A percentile compares a stretch with the other conserved stretches of the same genome.
phyloP scores from a whole-genome alignment of 768 basidiomycete species.

The Leccinum variicolor region DNA sequence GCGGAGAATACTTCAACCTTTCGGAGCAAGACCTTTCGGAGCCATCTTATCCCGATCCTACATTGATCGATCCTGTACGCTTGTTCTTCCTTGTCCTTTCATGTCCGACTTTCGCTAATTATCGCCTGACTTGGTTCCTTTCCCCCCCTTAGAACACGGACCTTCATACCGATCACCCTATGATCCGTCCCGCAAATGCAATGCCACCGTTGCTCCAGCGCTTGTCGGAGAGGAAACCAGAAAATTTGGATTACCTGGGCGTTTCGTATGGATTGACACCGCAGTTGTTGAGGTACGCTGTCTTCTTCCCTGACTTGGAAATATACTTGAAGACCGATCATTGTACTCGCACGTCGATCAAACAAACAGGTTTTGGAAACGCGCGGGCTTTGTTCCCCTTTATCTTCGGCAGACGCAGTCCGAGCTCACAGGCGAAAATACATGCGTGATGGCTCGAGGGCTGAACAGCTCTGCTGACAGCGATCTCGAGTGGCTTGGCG shows the following conservation, averaged over 20 bases:
- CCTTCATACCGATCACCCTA: conserved; percentile 77
- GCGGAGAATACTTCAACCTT: conserved; percentile 86
- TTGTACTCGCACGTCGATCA: background rate
- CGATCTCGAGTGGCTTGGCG: conserved; percentile 79
- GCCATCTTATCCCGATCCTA: conserved; percentile 58
- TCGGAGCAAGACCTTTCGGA: conserved; percentile 57
- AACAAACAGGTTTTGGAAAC: conserved; percentile 83
- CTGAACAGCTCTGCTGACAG: conserved; percentile 62
- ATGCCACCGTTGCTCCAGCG: conserved; percentile 96
- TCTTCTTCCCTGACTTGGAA: background rate
- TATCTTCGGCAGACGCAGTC: conserved; percentile 93
- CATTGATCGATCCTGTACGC: conserved; percentile 45
- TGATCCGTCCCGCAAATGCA: conserved; percentile 62
- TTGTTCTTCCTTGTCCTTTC: background rate
- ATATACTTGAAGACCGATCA: background rate
- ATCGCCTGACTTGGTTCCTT: background rate
- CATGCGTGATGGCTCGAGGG: conserved; percentile 91
- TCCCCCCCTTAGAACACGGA: conserved; percentile 36
- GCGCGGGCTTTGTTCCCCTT: conserved; percentile 84
- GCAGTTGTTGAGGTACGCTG: conserved; percentile 64
- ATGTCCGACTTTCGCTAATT: background rate
- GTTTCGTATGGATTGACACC: conserved; percentile 95
- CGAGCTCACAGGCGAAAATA: conserved; percentile 95
- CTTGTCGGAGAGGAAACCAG: conserved; percentile 85
- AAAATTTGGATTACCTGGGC: conserved; percentile 88